Percentiles rank a stretch among this genome's conserved stretches.
Evolutionary conservation across 352 stramenopile genomes (phyloP).

Genomic region (Saprolegnia diclina): DNA sequence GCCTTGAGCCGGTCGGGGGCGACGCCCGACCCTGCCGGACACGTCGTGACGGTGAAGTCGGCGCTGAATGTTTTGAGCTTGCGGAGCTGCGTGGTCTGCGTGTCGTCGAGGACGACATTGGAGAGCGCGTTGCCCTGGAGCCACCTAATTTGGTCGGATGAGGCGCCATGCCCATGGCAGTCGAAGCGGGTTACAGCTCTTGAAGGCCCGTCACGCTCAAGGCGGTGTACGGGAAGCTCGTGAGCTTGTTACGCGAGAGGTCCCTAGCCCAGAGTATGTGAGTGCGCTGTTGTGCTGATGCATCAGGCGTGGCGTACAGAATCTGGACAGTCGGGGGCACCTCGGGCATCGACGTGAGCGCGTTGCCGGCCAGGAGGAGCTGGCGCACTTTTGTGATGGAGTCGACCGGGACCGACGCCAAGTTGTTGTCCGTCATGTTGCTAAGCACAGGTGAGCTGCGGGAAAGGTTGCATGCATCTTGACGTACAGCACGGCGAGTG

Average conservation of each 20-base stretch:
- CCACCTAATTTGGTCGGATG: too few relatives aligned
- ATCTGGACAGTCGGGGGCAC: constrained; percentile 16
- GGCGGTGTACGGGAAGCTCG: constrained; percentile 40
- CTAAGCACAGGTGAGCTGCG: neutral
- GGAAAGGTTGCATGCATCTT: neutral
- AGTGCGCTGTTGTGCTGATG: neutral
- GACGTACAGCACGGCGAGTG: constrained; percentile 30
- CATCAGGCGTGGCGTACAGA: constrained; percentile 2
- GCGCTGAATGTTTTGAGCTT: constrained; percentile 43
- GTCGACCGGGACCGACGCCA: constrained; percentile 38
- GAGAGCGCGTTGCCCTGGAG: constrained; percentile 50
- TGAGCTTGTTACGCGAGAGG: constrained; percentile 42
- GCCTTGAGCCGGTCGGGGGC: neutral
- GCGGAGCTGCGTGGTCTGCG: constrained; percentile 38
- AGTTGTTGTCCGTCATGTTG: constrained; percentile 48
- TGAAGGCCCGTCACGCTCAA: constrained; percentile 31
- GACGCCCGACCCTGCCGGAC: constrained; percentile 20
- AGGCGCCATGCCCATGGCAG: too few relatives aligned
- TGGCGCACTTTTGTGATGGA: constrained; percentile 33
- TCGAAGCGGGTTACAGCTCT: too few relatives aligned
- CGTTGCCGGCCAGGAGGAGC: constrained; percentile 40
- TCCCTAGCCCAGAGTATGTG: too few relatives aligned
- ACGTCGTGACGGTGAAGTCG: constrained; percentile 36
- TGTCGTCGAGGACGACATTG: constrained; percentile 42
- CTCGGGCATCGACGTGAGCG: constrained; percentile 38